Base-by-base conservation (phyloP, 2,329 filamentous ascomycete genomes). In the Colletotrichum falcatum region DNA sequence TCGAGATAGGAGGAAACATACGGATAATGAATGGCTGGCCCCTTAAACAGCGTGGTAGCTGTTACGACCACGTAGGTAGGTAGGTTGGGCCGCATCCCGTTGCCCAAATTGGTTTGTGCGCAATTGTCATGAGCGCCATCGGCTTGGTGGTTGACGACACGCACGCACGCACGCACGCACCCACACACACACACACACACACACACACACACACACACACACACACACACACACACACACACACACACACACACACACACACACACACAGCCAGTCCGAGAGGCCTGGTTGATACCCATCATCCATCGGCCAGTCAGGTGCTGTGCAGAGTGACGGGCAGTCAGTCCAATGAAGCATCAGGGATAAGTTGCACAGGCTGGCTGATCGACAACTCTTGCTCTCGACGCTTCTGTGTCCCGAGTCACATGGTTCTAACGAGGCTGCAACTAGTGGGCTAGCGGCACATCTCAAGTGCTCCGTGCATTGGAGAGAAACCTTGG, bases 391-490 rank as follows among this genome's bases (percentile, higher is more conserved):
- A 53, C 33, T 59, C 46, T 42, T 59, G 64, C 58, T 39, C 46
- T 23, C 58, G 53, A 28, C 39, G 30, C 46, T 53, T 33, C n/a
- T 66, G 56, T 56, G 35, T 53, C 63, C 53, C 54, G 64, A 68
- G 68, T 71, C 68, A 71, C 68, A 71, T 71, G 68, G 64, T 68
- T 68, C 48, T 68, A 60, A 71, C 62, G 64, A 63, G 64, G 68
- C 68, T 71, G 68, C 68, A 68, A 65, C 68, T 71, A 71, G 64
- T 53, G 33, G 33, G 20, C 68, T 71, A 71, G 68, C 59, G 64
- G 68, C 68, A 49, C 59, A 68, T 63, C 59, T 63, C 56, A 53
- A 63, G 6, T 35, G 30, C 18, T 30, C 2, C n/a, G n/a, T 42
- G 11, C 39, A 39, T 16, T 42, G 20, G 6, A 20, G 60, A 28